Evolutionary conservation across 2,329 filamentous ascomycete genomes (phyloP), one percentile per base, ranked within the genome.

Genomic region (Hypoxylon sp.): DNA sequence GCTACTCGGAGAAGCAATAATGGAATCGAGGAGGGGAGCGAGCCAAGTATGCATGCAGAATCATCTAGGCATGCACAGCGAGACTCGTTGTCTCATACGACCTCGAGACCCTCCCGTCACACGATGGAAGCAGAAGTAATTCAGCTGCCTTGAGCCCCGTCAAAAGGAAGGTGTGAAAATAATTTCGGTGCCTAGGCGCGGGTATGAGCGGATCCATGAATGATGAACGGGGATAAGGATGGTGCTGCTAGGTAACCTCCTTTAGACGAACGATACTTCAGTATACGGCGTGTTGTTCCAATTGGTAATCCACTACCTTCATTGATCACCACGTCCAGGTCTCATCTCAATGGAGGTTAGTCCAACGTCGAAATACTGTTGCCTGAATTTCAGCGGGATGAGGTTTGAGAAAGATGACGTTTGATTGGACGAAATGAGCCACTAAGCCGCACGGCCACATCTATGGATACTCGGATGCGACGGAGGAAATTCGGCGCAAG

Each of bases 171-270:
- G 55, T 51, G 47, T 57, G 35, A 44, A 44, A 63, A 13, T 68
- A 70, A 70, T 68, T 63, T 70, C 65, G 68, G 65, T 70, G 68
- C 68, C 68, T 70, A 66, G 63, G 33, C 54, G 54, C 33, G 31
- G 44, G 62, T 58, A 44, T 29, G 22, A 17, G 42, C 46, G 52
- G 56, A 54, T 51, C 53, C 56, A 61, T 50, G 22, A 35, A 58
- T 47, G 26, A 19, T 26, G 26, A 26, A 26, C 3, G 26, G 26
- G 26, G 26, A 26, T 26, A 26, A 26, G 6, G 22, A 58, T 42
- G 33, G 31, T 47, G 37, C 19, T 31, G 19, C 56, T 47, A 61
- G 63, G 24, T 24, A 39, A 31, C 22, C 35, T 61, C 37, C 26
- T 22, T 53, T 61, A 51, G 63, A 57, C 35, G 44, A 51, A 37